Percentiles rank a stretch among this genome's conserved stretches.
Conservation (phyloP, 495 filamentous ascomycete species). For the Xylaria longipes region DNA sequence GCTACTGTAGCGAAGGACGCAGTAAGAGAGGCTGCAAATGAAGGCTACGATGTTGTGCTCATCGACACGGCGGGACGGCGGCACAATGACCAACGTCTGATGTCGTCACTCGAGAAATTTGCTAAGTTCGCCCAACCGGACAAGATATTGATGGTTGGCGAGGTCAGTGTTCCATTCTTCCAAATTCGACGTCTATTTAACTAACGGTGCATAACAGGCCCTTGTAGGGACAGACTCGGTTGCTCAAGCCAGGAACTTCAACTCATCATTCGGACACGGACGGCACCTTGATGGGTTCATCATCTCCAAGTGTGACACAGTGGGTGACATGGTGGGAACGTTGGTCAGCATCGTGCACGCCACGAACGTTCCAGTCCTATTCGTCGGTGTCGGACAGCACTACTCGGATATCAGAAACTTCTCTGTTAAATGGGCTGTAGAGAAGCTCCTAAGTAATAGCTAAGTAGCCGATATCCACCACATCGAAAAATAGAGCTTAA, state of each 20-base stretch:
- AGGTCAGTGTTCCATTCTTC: constrained; percentile 53
- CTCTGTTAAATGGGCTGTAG: constrained; percentile 89
- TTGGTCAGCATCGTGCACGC: constrained; percentile 98
- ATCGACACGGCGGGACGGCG: constrained; percentile 95
- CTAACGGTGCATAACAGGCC: constrained; percentile 54
- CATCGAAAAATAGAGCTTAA: not conserved
- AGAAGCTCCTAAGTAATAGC: constrained; percentile 66
- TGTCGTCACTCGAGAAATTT: constrained; percentile 96
- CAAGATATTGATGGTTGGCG: constrained; percentile 99
- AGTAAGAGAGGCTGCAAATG: constrained; percentile 73
- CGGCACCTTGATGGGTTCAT: constrained; percentile 92
- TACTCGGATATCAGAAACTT: constrained; percentile 94
- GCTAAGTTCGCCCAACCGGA: constrained; percentile 93
- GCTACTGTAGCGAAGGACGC: constrained; percentile 95
- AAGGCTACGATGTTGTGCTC: constrained; percentile 89
- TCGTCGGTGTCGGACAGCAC: constrained; percentile 94
- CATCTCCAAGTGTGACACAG: constrained; percentile 97
- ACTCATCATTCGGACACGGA: constrained; percentile 82
- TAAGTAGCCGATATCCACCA: constrained; percentile 23
- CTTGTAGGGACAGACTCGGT: constrained; percentile 94
- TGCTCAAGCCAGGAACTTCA: constrained; percentile 94
- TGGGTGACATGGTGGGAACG: constrained; percentile 97
- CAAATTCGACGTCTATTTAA: constrained; percentile 23
- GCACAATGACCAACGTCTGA: constrained; percentile 93
- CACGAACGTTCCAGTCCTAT: constrained; percentile 92